Evolutionary conservation across 139 green algal genomes (phyloP), one percentile per base, ranked within the genome.

Genomic region (Ettlia oleoabundans): DNA sequence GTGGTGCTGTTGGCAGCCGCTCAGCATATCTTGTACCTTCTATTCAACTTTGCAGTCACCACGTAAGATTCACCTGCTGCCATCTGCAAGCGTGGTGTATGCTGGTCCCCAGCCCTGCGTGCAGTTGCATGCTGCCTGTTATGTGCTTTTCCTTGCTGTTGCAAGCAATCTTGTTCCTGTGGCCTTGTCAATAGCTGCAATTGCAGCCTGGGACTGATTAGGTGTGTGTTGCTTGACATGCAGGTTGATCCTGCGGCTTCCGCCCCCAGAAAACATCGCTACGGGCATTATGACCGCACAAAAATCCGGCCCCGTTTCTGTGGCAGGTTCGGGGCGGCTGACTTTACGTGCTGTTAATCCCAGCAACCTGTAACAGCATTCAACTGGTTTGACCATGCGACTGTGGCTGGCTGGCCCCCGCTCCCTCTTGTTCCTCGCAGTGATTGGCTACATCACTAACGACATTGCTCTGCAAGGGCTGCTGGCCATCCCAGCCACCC

Each of bases 11-110:
- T 87, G 5, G 81, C 74, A 0, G 76, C 89, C 1, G 76, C 71
- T 13, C 52, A 92, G 65, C 92, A 96, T 74, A 2, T 93, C 2
- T 70, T 92, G 24, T 93, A 93, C 82, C 85, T 96, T 1, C 22
- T 47, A 10, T 78, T 91, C 33, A 89, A 92, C 78, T 80, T 83
- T 32, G 65, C 64, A 1, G 64, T 74, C 18, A 64, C 87, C 37
- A 43, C 33, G 73, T 87, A 52, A 78, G 64, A 47, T 19, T 32
- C 18, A 42, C 28, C 13, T 70, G 63, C n/a, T n/a, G n/a, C n/a
- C n/a, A n/a, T n/a, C n/a, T n/a, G n/a, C n/a, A n/a, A n/a, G n/a
- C n/a, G n/a, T n/a, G n/a, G n/a, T n/a, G n/a, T n/a, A n/a, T n/a
- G n/a, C n/a, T n/a, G n/a, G n/a, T n/a, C n/a, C n/a, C n/a, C n/a